Evolutionary conservation across 1,139 yeast genomes (phyloP), one percentile per base, ranked within the genome.

Genomic region (Scheffersomyces insectosa): DNA sequence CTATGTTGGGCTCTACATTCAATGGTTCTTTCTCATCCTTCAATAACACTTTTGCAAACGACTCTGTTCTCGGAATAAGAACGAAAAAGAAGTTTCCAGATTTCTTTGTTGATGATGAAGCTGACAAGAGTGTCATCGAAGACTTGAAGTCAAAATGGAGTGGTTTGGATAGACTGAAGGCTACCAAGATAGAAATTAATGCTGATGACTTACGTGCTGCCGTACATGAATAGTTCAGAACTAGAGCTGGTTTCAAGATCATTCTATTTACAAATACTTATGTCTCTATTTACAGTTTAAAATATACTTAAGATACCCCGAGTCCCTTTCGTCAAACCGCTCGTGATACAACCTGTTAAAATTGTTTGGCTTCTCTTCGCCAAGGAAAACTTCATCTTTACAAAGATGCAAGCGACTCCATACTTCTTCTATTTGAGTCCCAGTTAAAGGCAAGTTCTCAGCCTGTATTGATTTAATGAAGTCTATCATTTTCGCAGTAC

Each of bases 1-100:
- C 79, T 2, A 69, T 74, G 72, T 59, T 73, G 41, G 77, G 77
- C 1, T 71, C 77, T 0, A 20, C 25, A 2, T 65, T 61, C 40
- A 66, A 64, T 46, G 56, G 55, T 29, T 65, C 71, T 5, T 64
- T 66, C 34, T 66, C 74, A 2, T 57, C 64, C 13, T 67, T 66
- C 48, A 66, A 70, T 34, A 62, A 65, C 39, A 62, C 66, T 2
- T 63, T 68, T 43, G 63, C 60, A 10, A 70, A 68, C 40, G 75
- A 69, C 36, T 66, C 71, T 7, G 50, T 62, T 5, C 40, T 51
- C 6, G 58, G 52, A 12, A 12, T 36, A 6, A 46, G 30, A 32
- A 45, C 45, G 36, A 54, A 51, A 37, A 65, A 45, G 42, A 54
- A 50, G 41, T 47, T 45, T 28, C 49, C 49, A 2, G 55, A 54